Evolutionary conservation across 2,329 filamentous ascomycete genomes (phyloP), one percentile per base, ranked within the genome.

Genomic region (Dactylellina cionopaga): DNA sequence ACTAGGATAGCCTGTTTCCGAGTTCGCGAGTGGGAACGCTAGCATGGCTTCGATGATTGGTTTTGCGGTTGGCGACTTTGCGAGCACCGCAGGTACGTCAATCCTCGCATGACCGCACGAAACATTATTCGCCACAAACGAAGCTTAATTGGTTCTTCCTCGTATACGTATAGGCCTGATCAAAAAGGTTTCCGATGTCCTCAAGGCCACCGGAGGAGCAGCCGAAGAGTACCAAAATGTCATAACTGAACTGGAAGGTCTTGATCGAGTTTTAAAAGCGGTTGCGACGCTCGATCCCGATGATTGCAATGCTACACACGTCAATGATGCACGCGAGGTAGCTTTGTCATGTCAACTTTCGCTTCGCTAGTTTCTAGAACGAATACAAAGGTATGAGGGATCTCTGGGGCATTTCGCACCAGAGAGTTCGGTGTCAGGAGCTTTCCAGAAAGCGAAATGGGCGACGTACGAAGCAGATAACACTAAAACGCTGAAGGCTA

Each of bases 181-280:
- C 17, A 46, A 46, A n/a, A 25, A 46, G 4, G 22, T 46, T 25
- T 9, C 43, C n/a, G 22, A 46, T 9, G 43, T 19, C n/a, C 43
- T 46, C 17, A 19, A 25, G n/a, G 24, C 43, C 17, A 19, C 43
- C 43, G 43, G 43, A 22, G 43, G 43, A 7, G 43, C 43, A 24
- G 17, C 43, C 24, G 13, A 46, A 19, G 43, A 46, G n/a, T 46
- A 46, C 17, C 43, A 46, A 46, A 11, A 46, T 46, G 43, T 46
- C 7, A 5, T 46, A 5, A 15, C 24, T n/a, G 43, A 46, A 24
- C 17, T 46, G n/a, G 43, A 46, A 25, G 19, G 43, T 24, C 43
- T 46, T n/a, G 43, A 46, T 25, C 9, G 43, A 15, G 43, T 24
- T 25, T n/a, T 46, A 24, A 9, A 46, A 24, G 43, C 43, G 22